Evolutionary conservation across 176 grass and related monocot species (phyloP).

Genomic region (Hsuehochloa calcarea): DNA sequence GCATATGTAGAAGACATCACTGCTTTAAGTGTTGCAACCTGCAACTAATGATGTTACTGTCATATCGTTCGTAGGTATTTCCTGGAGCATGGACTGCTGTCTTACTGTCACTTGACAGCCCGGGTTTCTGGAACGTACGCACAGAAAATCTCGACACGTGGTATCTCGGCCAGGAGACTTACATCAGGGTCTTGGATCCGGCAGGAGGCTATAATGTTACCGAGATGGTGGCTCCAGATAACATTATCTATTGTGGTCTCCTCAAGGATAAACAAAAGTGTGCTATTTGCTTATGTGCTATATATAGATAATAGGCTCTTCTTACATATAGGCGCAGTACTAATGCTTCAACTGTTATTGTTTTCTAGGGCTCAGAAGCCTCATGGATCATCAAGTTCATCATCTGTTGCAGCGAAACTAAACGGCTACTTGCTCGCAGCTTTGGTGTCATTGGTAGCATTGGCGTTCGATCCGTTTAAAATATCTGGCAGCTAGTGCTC

Average conservation of each 20-base stretch:
- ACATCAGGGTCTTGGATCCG: conserved; percentile 69
- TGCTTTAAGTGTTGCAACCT: background rate
- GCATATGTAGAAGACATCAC: background rate
- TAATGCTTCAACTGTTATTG: background rate
- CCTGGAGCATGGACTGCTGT: conserved; percentile 96
- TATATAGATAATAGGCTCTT: background rate
- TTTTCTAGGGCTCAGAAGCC: conserved; percentile 62
- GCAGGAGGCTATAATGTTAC: conserved; percentile 63
- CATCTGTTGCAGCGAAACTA: background rate
- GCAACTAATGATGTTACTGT: background rate
- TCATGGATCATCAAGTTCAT: conserved; percentile 46
- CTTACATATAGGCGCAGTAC: background rate
- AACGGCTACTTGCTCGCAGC: conserved; percentile 30
- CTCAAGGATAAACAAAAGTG: conserved; percentile 86
- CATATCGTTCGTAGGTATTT: conserved; percentile 50
- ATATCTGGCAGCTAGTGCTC: conserved; percentile 8
- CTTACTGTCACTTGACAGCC: conserved; percentile 78
- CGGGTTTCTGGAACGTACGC: conserved; percentile 88
- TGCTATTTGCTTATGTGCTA: background rate
- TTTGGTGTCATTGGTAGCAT: conserved; percentile 31
- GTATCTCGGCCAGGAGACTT: conserved; percentile 91
- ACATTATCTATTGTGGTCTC: conserved; percentile 80
- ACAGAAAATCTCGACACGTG: conserved; percentile 81
- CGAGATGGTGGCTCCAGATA: conserved; percentile 60
- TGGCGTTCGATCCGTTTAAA: conserved; percentile 27